Evolutionary conservation across 164 flowering plant species (phyloP).

Genomic region (Dillenia turbinata): DNA sequence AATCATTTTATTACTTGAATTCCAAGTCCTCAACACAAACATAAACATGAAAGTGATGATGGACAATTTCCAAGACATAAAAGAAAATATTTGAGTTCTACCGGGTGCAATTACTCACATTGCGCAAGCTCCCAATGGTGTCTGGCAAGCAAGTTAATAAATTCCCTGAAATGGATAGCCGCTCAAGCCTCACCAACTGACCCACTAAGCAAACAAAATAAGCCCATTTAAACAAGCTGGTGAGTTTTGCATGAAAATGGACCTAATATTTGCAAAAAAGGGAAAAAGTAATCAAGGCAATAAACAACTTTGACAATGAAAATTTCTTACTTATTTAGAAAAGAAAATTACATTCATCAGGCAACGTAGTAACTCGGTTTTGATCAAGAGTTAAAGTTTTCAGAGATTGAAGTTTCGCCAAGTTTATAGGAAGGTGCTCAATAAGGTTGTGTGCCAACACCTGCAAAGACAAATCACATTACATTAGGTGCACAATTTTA

Average conservation of each 20-base stretch:
- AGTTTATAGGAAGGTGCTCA: slow-evolving; percentile 66
- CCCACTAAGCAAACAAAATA: slow-evolving; percentile 57
- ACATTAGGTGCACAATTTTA: slow-evolving; percentile 3
- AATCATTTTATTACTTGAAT: no score
- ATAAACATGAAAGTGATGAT: no score
- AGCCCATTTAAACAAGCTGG: not conserved
- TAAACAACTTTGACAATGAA: slow-evolving; percentile 1
- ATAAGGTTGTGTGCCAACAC: slow-evolving; percentile 68
- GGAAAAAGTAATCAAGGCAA: slow-evolving; percentile 6
- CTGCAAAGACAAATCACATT: slow-evolving; percentile 34
- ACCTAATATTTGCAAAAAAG: not conserved
- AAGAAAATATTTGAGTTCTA: not conserved
- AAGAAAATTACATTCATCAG: slow-evolving; percentile 84
- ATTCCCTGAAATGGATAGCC: slow-evolving; percentile 68
- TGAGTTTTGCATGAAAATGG: no score
- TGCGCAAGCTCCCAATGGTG: slow-evolving; percentile 93
- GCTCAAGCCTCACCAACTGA: slow-evolving; percentile 83
- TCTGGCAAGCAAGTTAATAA: slow-evolving; percentile 69
- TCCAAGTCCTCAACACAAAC: no score
- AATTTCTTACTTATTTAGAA: slow-evolving; percentile 19
- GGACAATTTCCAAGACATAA: no score
- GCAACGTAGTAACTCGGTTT: slow-evolving; percentile 63
- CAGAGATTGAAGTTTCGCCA: slow-evolving; percentile 83
- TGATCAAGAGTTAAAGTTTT: slow-evolving; percentile 77
- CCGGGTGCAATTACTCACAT: slow-evolving; percentile 48